Base-by-base conservation (phyloP, 495 filamentous ascomycete species). In the Thermochaetoides thermophila region DNA sequence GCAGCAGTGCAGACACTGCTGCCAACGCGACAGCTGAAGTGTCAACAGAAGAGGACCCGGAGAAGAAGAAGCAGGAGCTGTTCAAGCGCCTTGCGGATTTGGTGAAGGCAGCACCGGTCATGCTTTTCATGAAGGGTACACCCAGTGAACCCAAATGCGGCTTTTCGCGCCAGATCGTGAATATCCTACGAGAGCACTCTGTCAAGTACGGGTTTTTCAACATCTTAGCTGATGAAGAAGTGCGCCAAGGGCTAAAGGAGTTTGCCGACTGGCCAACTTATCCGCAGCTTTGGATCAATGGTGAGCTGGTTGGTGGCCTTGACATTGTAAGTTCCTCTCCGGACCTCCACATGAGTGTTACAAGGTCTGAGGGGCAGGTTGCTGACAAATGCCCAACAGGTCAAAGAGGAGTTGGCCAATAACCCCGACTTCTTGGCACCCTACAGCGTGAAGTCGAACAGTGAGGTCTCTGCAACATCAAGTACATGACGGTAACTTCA, bases 191-290 rank as follows among this genome's bases (percentile, higher is more conserved):
- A 36, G 85, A 94, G 62, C 73, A 77, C 38, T 76, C 78, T 31
- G 78, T 99, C 23, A 80, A 87, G 51, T 99, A 96, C 57, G 91
- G 89, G 5, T 96, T 96, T 68, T 99, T 99, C 61, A 96, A 99
- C 49, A 96, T 92, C 42, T 59, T 99, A 34, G 89, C 89, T 41
- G 89, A 99, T 56, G 89, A 99, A 47, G 89, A 95, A 43, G 91
- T 99, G 12, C 68, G 89, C 23, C 86, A 96, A 60, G 89, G 89
- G 4, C 56, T 99, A 46, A 99, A 96, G 68, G 75, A 79, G 52
- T 94, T 78, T 55, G 81, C 84, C 8, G 87, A 94, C 29, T 96
- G 89, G 89, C 91, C 89, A 2, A 99, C 89, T 1, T 99, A 81
- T 57, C 84, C 86, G 10, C 86, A 95, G 56, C 57, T 95, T 32